These are phyloP conservation scores for Achaetomium macrosporum DNA, from an alignment of 2,329 filamentous ascomycete species.

Conservation along the genomic window DNA sequence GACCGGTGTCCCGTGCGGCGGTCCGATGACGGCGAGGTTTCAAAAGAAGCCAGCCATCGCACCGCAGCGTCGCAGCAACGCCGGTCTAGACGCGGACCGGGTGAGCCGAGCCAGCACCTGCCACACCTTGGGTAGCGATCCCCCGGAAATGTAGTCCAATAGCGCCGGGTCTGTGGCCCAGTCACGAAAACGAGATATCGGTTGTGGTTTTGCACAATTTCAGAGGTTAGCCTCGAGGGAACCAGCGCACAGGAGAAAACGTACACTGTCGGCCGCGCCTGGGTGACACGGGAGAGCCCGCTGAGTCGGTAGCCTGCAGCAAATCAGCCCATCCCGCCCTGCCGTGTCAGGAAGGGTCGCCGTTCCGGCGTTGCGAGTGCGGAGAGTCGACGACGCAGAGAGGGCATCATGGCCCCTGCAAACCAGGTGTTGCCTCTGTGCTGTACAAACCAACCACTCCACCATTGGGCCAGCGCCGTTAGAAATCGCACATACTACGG, in stretches of 20 bases:
- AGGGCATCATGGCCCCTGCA: too few species aligned
- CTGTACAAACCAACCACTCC: too few species aligned
- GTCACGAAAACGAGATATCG: conserved; percentile 1
- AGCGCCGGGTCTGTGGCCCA: not conserved
- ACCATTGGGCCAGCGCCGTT: too few species aligned
- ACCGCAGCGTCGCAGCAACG: not conserved
- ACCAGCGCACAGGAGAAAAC: too few species aligned
- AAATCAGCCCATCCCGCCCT: conserved; percentile 2
- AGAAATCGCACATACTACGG: too few species aligned
- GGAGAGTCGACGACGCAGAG: not conserved
- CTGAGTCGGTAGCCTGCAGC: conserved; percentile 8
- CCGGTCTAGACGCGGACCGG: not conserved
- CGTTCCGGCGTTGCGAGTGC: not conserved
- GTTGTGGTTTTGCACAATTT: not conserved
- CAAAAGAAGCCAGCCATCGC: not conserved
- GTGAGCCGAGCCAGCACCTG: not conserved
- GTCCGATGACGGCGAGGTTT: not conserved
- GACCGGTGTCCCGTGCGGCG: not conserved
- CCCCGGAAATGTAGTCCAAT: not conserved
- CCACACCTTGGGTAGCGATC: not conserved
- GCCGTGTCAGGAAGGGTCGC: not conserved
- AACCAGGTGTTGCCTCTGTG: too few species aligned
- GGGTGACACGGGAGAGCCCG: conserved; percentile 4
- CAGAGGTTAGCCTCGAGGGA: not conserved
- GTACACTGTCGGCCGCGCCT: not conserved